phyloP scores from a whole-genome alignment of 352 stramenopile species.

The Halophytophthora batemanensis region DNA sequence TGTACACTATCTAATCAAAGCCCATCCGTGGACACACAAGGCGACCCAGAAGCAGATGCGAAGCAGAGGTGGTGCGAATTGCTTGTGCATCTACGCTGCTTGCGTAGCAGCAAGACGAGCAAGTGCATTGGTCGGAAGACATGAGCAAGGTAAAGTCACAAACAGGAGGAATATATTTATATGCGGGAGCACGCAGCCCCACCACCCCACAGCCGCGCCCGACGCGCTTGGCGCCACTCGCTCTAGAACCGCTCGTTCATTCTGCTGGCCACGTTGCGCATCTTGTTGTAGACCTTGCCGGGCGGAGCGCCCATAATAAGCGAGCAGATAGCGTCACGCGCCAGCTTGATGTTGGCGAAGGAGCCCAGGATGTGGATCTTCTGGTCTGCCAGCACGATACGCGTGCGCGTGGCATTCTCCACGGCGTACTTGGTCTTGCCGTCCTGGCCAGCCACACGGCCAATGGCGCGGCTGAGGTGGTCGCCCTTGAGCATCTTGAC shows the following conservation, averaged over 20 bases:
- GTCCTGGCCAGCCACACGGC: slow-evolving; percentile 97
- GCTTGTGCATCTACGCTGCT: too few relatives aligned
- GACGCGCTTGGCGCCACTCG: neutral
- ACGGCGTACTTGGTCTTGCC: slow-evolving; percentile 99
- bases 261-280: slow-evolving; percentile 97
- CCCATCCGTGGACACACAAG: too few relatives aligned
- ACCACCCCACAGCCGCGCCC: too few relatives aligned
- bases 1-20: too few relatives aligned
- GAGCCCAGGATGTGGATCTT: slow-evolving; percentile 98
- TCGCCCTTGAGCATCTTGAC: slow-evolving; percentile 98
- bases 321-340: slow-evolving; percentile 89
- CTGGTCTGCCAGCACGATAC: slow-evolving; percentile 98
- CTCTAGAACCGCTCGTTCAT: slow-evolving; percentile 97
- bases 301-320: slow-evolving; percentile 96
- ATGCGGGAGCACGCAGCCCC: slow-evolving; percentile 10
- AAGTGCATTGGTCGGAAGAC: neutral
- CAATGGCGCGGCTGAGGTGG: slow-evolving; percentile 98
- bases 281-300: slow-evolving; percentile 99
- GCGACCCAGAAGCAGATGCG: too few relatives aligned
- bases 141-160: slow-evolving; percentile 17
- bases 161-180: slow-evolving; percentile 64
- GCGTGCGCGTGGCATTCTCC: slow-evolving; percentile 98
- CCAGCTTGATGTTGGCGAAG: slow-evolving; percentile 98
- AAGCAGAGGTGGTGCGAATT: too few relatives aligned
- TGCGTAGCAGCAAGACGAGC: too few relatives aligned